Conservation (phyloP, 2,329 filamentous ascomycete genomes). For the Talaromyces islandicus region DNA sequence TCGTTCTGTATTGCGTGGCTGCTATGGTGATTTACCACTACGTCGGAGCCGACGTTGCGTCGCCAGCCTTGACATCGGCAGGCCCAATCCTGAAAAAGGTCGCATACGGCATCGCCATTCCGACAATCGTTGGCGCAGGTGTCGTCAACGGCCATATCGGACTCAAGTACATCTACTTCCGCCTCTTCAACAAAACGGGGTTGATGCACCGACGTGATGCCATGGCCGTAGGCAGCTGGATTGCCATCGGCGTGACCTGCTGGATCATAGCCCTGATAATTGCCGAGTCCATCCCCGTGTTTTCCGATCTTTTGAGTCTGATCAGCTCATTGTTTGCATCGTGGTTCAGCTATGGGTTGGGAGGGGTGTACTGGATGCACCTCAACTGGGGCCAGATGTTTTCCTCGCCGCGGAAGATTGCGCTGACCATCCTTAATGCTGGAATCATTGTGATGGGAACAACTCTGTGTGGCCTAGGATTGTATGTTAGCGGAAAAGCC, state of each 20-base stretch:
- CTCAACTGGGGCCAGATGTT: conserved; percentile 41
- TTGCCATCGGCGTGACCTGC: conserved; percentile 47
- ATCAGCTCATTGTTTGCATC: conserved; percentile 57
- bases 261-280: conserved; percentile 62
- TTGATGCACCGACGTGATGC: conserved; percentile 46
- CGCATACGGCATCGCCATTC: conserved; percentile 62
- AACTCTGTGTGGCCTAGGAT: conserved; percentile 33
- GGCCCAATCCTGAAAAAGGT: conserved; percentile 52
- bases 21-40: conserved; percentile 66
- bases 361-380: conserved; percentile 43
- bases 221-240: conserved; percentile 53
- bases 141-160: conserved; percentile 64
- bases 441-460: conserved; percentile 13
- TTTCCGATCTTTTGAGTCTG: conserved; percentile 56
- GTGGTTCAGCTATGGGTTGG: conserved; percentile 56
- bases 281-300: conserved; percentile 63
- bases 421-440: conserved; percentile 21
- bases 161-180: conserved; percentile 59
- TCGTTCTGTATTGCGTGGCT: conserved; percentile 57
- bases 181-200: conserved; percentile 55
- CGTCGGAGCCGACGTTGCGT: conserved; percentile 55
- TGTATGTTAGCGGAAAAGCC: conserved; percentile 35
- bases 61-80: conserved; percentile 61
- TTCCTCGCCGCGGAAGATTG: conserved; percentile 38
- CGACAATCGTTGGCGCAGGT: conserved; percentile 64